Evolutionary conservation across 257 asterid genomes (phyloP).

Genomic region (Jasminum sambac): DNA sequence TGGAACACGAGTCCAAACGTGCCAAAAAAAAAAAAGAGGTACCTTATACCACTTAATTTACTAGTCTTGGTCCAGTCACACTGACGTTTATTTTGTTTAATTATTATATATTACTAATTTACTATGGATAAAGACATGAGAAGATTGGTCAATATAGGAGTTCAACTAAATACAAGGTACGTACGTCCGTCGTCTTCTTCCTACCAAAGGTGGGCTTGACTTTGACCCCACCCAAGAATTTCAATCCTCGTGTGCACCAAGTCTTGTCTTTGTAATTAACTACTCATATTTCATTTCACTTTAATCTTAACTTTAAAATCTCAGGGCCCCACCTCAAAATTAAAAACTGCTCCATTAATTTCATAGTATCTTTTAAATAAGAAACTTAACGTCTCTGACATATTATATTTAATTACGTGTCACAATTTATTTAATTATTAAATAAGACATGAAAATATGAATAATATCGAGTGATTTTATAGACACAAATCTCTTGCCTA

Average conservation of each 20-base stretch:
- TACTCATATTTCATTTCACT: background rate
- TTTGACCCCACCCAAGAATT: slow-evolving; percentile 32
- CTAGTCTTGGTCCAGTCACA: background rate
- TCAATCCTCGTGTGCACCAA: slow-evolving; percentile 16
- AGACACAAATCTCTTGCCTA: no score
- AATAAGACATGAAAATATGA: no score
- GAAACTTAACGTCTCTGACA: no score
- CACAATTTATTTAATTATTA: no score
- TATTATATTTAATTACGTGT: no score
- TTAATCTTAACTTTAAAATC: background rate
- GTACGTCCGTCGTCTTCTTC: slow-evolving; percentile 35
- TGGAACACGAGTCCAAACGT: slow-evolving; percentile 48
- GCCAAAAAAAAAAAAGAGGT: slow-evolving; percentile 4
- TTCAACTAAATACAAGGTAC: slow-evolving; percentile 13
- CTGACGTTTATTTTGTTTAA: background rate
- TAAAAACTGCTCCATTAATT: no score
- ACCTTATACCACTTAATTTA: background rate
- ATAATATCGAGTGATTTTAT: no score
- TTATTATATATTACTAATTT: background rate
- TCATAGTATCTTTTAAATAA: no score
- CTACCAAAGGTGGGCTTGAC: slow-evolving; percentile 49
- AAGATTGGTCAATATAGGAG: slow-evolving; percentile 33
- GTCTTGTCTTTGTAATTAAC: slow-evolving; percentile 11
- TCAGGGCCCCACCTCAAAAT: no score
- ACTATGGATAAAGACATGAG: slow-evolving; percentile 6